Base-by-base conservation (phyloP, 306 rosid genomes). In the Lotus japonicus region DNA sequence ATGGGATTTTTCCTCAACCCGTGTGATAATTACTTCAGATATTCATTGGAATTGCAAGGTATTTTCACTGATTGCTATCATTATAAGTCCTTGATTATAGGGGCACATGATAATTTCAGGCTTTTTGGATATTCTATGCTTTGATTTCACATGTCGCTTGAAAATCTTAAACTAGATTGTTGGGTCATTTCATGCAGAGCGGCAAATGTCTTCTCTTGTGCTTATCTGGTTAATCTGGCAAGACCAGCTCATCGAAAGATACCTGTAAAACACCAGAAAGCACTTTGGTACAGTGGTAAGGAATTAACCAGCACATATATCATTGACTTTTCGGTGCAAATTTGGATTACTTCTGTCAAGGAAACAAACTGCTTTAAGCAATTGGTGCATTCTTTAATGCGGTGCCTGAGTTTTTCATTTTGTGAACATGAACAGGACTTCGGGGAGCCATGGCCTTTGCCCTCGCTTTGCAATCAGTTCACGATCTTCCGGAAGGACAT, bases 401-500 rank as follows among this genome's bases (percentile, higher is more conserved):
- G 44, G 55, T 58, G 23, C 52, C 52, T 69, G 52, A 44, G 60
- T 15, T 68, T 73, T 60, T 14, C 19, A 15, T 65, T 31, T 53
- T 72, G n/a, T 70, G 77, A 69, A 59, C 42, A 50, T 71, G 67
- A 66, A 23, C 65, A 94, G 99, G 99, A 67, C 99, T 94, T 72
- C 89, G 99, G 74, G 99, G 99, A 65, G 99, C 99, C 61, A 94
- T 94, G 99, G 99, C 99, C 16, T 94, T 94, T 87, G 99, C 99
- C 39, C 92, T 94, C 53, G 97, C 99, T 68, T 77, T 94, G 82
- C 99, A 94, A 85, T 90, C 99, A 53, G 77, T 90, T 82, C 99
- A 94, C 50, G 97, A 94, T 80, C 99, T 94, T 84, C 99, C 97
- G 56, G 96, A 94, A 52, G 99, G 99, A 73, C 99, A 94, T 42